phyloP scores from a whole-genome alignment of 768 basidiomycete genomes.

The Clavulina sp. region DNA sequence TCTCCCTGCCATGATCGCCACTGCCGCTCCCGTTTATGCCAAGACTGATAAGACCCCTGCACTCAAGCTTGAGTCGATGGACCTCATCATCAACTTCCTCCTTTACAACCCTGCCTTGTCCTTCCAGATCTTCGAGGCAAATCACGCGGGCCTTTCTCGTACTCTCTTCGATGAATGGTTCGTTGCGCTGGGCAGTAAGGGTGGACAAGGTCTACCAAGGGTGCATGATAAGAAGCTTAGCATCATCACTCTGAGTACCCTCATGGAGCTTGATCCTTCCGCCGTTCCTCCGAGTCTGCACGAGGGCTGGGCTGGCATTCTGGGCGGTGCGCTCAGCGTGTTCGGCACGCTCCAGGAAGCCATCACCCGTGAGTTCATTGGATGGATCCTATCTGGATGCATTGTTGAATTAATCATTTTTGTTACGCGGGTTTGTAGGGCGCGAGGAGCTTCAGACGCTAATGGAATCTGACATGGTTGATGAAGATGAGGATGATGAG shows the following conservation, averaged over 20 bases:
- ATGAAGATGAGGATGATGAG: conserved; percentile 18
- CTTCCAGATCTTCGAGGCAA: conserved; percentile 52
- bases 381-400: neutral
- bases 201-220: conserved; percentile 35
- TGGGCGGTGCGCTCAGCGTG: conserved; percentile 48
- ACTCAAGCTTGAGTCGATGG: conserved; percentile 59
- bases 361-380: conserved; percentile 37
- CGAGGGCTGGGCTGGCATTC: conserved; percentile 61
- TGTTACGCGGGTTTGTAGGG: conserved; percentile 23
- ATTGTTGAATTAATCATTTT: neutral
- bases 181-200: conserved; percentile 38
- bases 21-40: conserved; percentile 41
- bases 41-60: conserved; percentile 37
- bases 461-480: conserved; percentile 38
- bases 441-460: no score
- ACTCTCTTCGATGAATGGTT: conserved; percentile 82
- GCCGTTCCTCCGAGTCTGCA: conserved; percentile 40
- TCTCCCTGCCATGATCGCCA: conserved; percentile 49
- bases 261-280: conserved; percentile 50
- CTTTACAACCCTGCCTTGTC: conserved; percentile 70
- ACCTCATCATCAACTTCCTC: conserved; percentile 67
- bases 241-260: conserved; percentile 54
- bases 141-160: conserved; percentile 41
- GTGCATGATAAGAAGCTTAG: conserved; percentile 84
- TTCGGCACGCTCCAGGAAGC: conserved; percentile 70